Conservation (phyloP, 805 yeast species). For the Starmerella powellii region DNA sequence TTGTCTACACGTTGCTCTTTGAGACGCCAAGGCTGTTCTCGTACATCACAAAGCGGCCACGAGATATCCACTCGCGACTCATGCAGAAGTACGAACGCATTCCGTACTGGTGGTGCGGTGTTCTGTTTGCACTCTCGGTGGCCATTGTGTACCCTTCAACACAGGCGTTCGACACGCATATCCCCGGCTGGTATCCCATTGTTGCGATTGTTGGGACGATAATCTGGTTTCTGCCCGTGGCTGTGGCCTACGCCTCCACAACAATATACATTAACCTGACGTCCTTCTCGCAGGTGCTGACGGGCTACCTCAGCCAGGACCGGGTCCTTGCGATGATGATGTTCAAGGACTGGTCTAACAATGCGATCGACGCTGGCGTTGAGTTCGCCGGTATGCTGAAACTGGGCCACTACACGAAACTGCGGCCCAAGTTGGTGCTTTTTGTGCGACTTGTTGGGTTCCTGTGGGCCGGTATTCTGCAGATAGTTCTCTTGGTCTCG, state of each 20-base stretch:
- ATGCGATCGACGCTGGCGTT: slow-evolving; percentile 43
- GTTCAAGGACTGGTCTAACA: slow-evolving; percentile 48
- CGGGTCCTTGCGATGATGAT: slow-evolving; percentile 50
- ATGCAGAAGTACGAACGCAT: slow-evolving; percentile 48
- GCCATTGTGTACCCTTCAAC: slow-evolving; percentile 24
- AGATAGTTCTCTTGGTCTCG: slow-evolving; percentile 36
- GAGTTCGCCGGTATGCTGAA: slow-evolving; percentile 46
- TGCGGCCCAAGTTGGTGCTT: slow-evolving; percentile 52
- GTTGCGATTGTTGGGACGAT: slow-evolving; percentile 43
- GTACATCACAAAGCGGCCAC: slow-evolving; percentile 36
- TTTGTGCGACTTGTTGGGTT: slow-evolving; percentile 39
- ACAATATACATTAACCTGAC: slow-evolving; percentile 48
- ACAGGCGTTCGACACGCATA: slow-evolving; percentile 26
- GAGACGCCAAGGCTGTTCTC: slow-evolving; percentile 45
- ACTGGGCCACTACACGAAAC: slow-evolving; percentile 50
- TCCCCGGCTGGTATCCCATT: slow-evolving; percentile 34
- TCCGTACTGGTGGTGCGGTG: slow-evolving; percentile 51
- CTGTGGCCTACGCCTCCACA: slow-evolving; percentile 50
- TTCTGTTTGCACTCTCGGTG: slow-evolving; percentile 30
- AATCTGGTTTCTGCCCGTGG: slow-evolving; percentile 48
- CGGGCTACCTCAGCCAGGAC: slow-evolving; percentile 55
- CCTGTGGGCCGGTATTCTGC: slow-evolving; percentile 36
- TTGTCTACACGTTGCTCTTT: slow-evolving; percentile 46
- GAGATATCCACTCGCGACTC: slow-evolving; percentile 44
- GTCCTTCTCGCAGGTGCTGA: slow-evolving; percentile 51